phyloP scores from a whole-genome alignment of 2,329 filamentous ascomycete genomes.

The Talaromyces sp. region DNA sequence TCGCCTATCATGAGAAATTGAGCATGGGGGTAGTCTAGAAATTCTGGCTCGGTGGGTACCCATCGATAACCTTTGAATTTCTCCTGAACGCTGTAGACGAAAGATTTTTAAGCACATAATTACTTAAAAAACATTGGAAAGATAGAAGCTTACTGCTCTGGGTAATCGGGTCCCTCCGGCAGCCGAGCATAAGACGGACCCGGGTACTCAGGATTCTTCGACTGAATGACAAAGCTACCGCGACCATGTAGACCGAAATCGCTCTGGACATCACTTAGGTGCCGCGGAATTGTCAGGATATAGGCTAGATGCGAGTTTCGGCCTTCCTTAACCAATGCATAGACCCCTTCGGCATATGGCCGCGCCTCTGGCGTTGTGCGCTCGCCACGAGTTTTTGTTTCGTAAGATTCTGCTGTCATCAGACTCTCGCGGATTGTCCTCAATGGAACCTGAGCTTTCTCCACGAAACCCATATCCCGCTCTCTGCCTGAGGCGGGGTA shows the following conservation, averaged over 20 bases:
- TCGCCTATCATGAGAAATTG: conserved; percentile 75
- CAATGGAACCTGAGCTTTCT: conserved; percentile 64
- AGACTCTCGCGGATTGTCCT: conserved; percentile 68
- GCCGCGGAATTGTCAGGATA: conserved; percentile 66
- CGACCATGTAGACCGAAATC: conserved; percentile 66
- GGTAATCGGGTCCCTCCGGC: conserved; percentile 62
- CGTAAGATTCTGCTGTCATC: conserved; percentile 61
- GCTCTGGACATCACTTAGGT: conserved; percentile 66
- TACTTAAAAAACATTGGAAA: not conserved
- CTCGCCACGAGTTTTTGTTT: conserved; percentile 68
- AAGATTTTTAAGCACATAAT: not conserved
- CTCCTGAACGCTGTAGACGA: conserved; percentile 54
- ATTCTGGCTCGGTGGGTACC: conserved; percentile 66
- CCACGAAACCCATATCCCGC: conserved; percentile 75
- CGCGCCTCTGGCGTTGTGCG: conserved; percentile 64
- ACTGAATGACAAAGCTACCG: conserved; percentile 72
- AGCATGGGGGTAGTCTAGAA: conserved; percentile 68
- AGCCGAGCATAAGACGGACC: conserved; percentile 61
- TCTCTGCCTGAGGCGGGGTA: conserved; percentile 65
- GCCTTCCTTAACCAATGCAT: conserved; percentile 69
- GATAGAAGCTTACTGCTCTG: conserved; percentile 56
- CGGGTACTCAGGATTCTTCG: conserved; percentile 70
- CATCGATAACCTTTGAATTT: conserved; percentile 70
- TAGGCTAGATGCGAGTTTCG: conserved; percentile 74
- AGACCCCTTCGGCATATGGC: conserved; percentile 79